phyloP scores from a whole-genome alignment of 2,329 filamentous ascomycete species.

The Scedosporium aurantiacum region DNA sequence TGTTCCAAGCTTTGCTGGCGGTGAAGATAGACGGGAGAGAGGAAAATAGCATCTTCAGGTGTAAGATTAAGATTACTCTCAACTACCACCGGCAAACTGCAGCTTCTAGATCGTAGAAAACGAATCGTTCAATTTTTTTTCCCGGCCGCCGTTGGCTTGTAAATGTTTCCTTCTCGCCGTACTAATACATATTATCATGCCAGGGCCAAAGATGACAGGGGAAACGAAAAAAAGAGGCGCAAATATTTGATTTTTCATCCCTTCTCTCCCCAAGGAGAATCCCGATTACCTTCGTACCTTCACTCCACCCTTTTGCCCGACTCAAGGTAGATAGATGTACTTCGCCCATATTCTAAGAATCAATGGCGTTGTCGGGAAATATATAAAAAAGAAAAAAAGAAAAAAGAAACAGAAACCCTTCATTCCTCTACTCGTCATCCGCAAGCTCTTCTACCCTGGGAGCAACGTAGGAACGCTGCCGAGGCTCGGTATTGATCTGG shows the following conservation, averaged over 20 bases:
- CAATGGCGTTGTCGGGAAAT: not conserved
- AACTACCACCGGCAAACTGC: not conserved
- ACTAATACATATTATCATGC: not conserved
- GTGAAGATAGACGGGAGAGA: not conserved
- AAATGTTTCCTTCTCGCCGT: not conserved
- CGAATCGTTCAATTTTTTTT: not conserved
- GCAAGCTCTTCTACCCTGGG: conserved; percentile 44
- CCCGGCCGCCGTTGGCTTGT: not conserved
- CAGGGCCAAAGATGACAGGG: not conserved
- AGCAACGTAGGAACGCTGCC: conserved; percentile 34
- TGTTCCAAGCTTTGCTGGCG: not conserved
- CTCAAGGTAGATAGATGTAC: too few relatives aligned
- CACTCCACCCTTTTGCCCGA: too few relatives aligned
- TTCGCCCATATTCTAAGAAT: not conserved
- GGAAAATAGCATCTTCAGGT: not conserved
- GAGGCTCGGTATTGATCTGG: conserved; percentile 34
- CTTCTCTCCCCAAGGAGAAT: not conserved
- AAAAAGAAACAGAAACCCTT: too few relatives aligned
- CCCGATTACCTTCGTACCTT: too few relatives aligned
- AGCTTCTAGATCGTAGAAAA: not conserved
- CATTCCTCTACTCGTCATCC: conserved; percentile 17
- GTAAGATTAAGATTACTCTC: not conserved
- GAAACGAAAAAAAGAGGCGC: not conserved
- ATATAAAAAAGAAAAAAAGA: not conserved
- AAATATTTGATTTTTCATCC: not conserved